Evolutionary conservation across 768 basidiomycete species (phyloP).

Genomic region (Trametes cubensis): DNA sequence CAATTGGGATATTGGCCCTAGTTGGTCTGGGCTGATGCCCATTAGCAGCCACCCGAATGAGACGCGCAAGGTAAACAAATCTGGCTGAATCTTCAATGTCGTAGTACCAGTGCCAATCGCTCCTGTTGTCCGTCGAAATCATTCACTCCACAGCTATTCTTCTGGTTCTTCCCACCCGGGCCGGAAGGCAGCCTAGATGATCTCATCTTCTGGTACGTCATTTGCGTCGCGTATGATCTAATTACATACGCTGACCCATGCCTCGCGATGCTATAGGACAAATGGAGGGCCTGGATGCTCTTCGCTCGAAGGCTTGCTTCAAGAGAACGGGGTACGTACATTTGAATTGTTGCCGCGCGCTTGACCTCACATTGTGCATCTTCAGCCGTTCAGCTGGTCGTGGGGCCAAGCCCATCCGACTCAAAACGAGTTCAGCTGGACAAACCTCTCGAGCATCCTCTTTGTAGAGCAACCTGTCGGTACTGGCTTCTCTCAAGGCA

Average conservation of each 20-base stretch:
- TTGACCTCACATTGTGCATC: neutral
- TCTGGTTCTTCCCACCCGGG: slow-evolving; percentile 85
- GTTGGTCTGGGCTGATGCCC: slow-evolving; percentile 74
- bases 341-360: neutral
- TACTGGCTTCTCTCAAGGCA: slow-evolving; percentile 76
- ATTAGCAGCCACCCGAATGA: slow-evolving; percentile 64
- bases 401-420: slow-evolving; percentile 65
- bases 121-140: neutral
- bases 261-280: slow-evolving; percentile 47
- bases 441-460: slow-evolving; percentile 73
- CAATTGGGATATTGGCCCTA: slow-evolving; percentile 73
- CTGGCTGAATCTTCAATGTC: neutral
- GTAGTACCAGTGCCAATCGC: neutral
- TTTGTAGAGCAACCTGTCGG: slow-evolving; percentile 83
- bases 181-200: slow-evolving; percentile 72
- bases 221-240: neutral
- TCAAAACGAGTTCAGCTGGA: slow-evolving; percentile 73
- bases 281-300: slow-evolving; percentile 82
- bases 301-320: slow-evolving; percentile 70
- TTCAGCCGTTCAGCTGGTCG: slow-evolving; percentile 68
- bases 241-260: neutral
- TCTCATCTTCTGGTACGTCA: slow-evolving; percentile 68
- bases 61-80: slow-evolving; percentile 57
- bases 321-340: slow-evolving; percentile 72
- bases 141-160: slow-evolving; percentile 75